Evolutionary conservation across 495 filamentous ascomycete species (phyloP).

Genomic region (Aspergillus hancockii): DNA sequence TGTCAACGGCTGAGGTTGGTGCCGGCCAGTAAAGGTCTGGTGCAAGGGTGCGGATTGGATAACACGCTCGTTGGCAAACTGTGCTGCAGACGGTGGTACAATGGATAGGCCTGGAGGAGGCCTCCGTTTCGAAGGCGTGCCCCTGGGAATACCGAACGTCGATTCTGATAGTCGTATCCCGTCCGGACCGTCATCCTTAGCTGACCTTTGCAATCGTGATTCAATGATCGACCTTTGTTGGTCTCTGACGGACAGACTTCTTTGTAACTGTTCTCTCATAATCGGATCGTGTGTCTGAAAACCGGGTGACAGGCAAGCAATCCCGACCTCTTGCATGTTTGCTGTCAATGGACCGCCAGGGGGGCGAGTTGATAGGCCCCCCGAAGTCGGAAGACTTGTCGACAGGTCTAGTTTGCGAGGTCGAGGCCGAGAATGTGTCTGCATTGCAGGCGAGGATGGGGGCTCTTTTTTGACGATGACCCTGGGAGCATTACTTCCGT

Average conservation of each 20-base stretch:
- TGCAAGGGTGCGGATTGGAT: constrained; percentile 97
- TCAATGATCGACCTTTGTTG: constrained; percentile 96
- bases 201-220: constrained; percentile 81
- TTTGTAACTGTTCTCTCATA: constrained; percentile 92
- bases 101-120: constrained; percentile 91
- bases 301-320: constrained; percentile 92
- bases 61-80: constrained; percentile 93
- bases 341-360: constrained; percentile 79
- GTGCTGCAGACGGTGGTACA: constrained; percentile 90
- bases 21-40: constrained; percentile 90
- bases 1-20: constrained; percentile 77
- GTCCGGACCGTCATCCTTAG: constrained; percentile 70
- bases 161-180: constrained; percentile 54
- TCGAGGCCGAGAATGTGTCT: constrained; percentile 69
- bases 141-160: constrained; percentile 62
- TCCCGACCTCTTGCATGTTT: constrained; percentile 86
- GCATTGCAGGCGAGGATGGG: constrained; percentile 76
- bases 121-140: constrained; percentile 69
- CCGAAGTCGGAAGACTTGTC: constrained; percentile 63
- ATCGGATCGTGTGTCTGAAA: constrained; percentile 95
- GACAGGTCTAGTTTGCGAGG: constrained; percentile 89
- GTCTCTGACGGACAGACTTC: constrained; percentile 90
- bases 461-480: constrained; percentile 97
- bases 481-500: constrained; percentile 59
- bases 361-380: constrained; percentile 58